Percentiles rank a stretch among this genome's conserved stretches.
Evolutionary conservation across 345 rosid genomes (phyloP).

Genomic region (Bretschneidera sinensis): DNA sequence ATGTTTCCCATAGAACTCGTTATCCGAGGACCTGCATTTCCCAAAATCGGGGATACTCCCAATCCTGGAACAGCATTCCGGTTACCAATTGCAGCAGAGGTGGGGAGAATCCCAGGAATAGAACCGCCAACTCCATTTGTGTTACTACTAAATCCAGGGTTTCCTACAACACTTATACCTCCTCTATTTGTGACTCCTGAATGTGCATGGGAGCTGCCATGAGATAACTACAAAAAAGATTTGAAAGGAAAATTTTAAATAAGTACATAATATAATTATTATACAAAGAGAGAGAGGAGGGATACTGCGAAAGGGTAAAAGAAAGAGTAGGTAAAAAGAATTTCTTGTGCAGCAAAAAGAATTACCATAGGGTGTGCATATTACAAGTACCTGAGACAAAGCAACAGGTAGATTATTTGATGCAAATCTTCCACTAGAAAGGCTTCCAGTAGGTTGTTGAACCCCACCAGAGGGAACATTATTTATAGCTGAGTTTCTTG

Average conservation of each 20-base stretch:
- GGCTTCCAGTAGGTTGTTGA: conserved; percentile 88
- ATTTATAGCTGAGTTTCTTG: conserved; percentile 80
- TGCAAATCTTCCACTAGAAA: conserved; percentile 82
- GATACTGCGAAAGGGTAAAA: background rate
- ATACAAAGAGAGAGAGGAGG: background rate
- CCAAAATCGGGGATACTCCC: conserved; percentile 90
- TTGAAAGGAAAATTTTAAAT: background rate
- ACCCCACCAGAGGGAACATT: conserved; percentile 75
- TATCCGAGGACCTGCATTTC: conserved; percentile 80
- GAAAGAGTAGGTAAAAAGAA: background rate
- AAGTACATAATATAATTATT: conserved; percentile 9
- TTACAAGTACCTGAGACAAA: conserved; percentile 71
- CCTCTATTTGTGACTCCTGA: conserved; percentile 92
- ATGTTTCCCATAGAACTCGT: conserved; percentile 87
- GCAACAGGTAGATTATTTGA: conserved; percentile 84
- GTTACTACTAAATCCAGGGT: conserved; percentile 77
- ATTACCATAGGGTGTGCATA: conserved; percentile 9
- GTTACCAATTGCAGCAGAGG: conserved; percentile 77
- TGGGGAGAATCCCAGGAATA: conserved; percentile 92
- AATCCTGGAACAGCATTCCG: conserved; percentile 78
- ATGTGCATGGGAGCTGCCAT: conserved; percentile 81
- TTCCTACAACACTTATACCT: conserved; percentile 82
- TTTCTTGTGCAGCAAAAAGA: background rate
- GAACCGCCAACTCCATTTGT: conserved; percentile 89
- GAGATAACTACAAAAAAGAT: conserved; percentile 65